Evolutionary conservation across 1,284 basidiomycete species (phyloP), one percentile per base, ranked within the genome.

Genomic region (Papiliotrema nemorosa): DNA sequence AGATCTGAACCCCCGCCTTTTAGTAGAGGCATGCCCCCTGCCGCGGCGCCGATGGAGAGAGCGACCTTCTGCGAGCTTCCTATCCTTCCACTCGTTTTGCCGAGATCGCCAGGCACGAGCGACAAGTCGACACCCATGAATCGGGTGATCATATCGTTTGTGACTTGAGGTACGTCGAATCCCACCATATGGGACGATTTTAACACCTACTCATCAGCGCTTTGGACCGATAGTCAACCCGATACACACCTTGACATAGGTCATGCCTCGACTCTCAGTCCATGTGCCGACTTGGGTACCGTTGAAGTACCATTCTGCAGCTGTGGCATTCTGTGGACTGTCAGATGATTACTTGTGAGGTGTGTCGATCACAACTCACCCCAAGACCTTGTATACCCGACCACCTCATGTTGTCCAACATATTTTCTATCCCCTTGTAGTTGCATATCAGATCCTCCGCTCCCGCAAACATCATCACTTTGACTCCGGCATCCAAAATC

Each of bases 381-480:
- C 86, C 86, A 46, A 93, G 81, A 0, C 94, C 94, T n/a, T 76
- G 84, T 42, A 72, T 82, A 1, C 91, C 92, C 52, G 82, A 84
- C 94, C 94, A 99, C 3, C 79, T 78, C 78, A 99, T 78, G 22
- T 80, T 77, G 52, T 87, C 84, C 33, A 97, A 88, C 79, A 90
- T 84, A 52, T 80, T 81, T 75, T 96, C 90, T 45, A 92, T 80
- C 2, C 94, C 94, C 50, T 94, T 80, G 67, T 96, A 86, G 72
- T 97, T 97, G 77, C 92, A 98, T 58, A 97, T 94, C 46, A 94
- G 78, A 72, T 99, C 94, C 73, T 97, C 87, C 68, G 94, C 92
- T 14, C 94, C 94, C 0, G 85, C 91, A 64, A 97, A 98, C 44
- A 99, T 79, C 66, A 98, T 70, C n/a, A 97, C 81, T 1, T 85